Evolutionary conservation across 1,284 basidiomycete genomes (phyloP).

Genomic region (Pholiota adiposa): DNA sequence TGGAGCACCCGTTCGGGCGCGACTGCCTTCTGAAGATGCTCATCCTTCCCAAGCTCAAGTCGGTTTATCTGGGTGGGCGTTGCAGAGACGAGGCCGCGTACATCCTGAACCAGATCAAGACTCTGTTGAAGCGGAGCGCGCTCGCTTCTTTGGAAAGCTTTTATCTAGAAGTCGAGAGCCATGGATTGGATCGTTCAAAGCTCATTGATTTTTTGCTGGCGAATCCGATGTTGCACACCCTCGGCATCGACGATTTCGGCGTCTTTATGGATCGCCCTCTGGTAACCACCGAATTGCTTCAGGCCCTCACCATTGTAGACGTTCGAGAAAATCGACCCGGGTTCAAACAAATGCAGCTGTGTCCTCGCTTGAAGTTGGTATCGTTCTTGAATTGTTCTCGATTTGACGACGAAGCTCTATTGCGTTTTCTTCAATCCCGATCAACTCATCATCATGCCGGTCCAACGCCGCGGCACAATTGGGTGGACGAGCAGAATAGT

Average conservation of each 20-base stretch:
- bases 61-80: conserved; percentile 15
- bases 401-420: conserved; percentile 5
- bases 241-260: conserved; percentile 17
- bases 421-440: conserved; percentile 8
- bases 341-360: neutral
- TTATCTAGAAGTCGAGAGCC: conserved; percentile 14
- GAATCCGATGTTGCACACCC: conserved; percentile 9
- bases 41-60: conserved; percentile 14
- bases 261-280: conserved; percentile 9
- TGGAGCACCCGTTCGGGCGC: conserved; percentile 20
- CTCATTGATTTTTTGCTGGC: conserved; percentile 14
- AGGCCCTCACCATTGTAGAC: conserved; percentile 10
- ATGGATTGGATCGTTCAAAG: conserved; percentile 1
- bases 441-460: neutral
- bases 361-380: conserved; percentile 9
- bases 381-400: conserved; percentile 11
- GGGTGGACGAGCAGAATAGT: neutral
- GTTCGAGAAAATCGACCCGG: neutral
- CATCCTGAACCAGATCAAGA: conserved; percentile 12
- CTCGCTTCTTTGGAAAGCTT: conserved; percentile 15
- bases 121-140: conserved; percentile 15
- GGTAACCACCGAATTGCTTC: conserved; percentile 9
- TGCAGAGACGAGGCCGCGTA: conserved; percentile 8
- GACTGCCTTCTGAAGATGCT: conserved; percentile 12
- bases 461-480: neutral